Evolutionary conservation across 2,329 filamentous ascomycete species (phyloP), one percentile per base, ranked within the genome.

Genomic region (Verticillium dahliae): DNA sequence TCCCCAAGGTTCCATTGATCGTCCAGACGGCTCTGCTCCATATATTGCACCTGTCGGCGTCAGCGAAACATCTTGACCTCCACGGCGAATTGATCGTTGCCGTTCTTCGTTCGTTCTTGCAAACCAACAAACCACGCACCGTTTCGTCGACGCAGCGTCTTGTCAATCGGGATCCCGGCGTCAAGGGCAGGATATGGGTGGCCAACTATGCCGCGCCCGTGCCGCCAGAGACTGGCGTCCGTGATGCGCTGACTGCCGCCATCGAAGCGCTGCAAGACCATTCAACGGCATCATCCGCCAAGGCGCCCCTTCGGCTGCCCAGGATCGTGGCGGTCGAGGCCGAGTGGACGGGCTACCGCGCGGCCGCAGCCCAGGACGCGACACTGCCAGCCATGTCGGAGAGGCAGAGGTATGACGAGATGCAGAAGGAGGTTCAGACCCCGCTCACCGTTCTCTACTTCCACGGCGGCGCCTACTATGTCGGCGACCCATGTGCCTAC

Each of bases 131-230:
- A 15, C 78, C 80, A 0, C 71, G 68, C 11, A 79, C 85, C 33
- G 75, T 96, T 31, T 78, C 82, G 0, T 81, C 85, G 63, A 75
- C 83, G 6, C 94, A 97, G 74, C 78, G 75, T 52, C 68, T 84
- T n/a, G 83, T 85, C 1, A 75, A 84, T 55, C 84, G 80, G 62
- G 89, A 90, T 60, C 83, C 83, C 0, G 86, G 85, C 0, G 79
- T 96, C 70, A 92, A 91, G 71, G 92, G 92, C 3, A 85, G 84
- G 55, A 86, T 95, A 66, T 97, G 93, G 93, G 81, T 96, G 31
- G 88, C 87, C 68, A 89, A 85, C 60, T 87, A 90, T 52, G 84
- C 82, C 0, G 77, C 91, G 15, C 83, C 85, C 0, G 76, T 77
- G 2, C 89, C 88, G 0, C 78, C 84, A 62, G 84, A 78, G 71